Conservation (phyloP, 2,329 filamentous ascomycete species). For the Cyphellophora attinorum region DNA sequence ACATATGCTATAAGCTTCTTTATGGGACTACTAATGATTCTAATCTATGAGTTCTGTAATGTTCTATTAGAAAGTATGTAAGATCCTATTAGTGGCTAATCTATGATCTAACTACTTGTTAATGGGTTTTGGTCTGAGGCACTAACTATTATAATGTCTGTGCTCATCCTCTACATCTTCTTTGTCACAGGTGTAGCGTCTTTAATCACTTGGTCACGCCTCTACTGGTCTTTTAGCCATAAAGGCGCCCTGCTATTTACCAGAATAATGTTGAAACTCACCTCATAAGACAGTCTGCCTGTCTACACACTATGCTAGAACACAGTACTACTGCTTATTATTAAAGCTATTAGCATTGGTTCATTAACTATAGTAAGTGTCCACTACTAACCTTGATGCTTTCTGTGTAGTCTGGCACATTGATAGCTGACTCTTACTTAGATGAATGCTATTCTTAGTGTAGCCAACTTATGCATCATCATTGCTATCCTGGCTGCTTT, state of each 20-base stretch:
- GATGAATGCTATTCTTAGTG: slow-evolving; percentile 7
- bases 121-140: slow-evolving; percentile 1
- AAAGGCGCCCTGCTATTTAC: slow-evolving; percentile 3
- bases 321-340: background rate
- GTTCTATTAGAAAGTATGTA: slow-evolving; percentile 6
- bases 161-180: slow-evolving; percentile 1
- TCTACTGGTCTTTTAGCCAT: slow-evolving; percentile 8
- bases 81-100: slow-evolving; percentile 3
- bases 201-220: slow-evolving; percentile 2
- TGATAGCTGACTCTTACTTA: background rate
- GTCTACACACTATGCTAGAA: slow-evolving; percentile 3
- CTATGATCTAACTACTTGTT: slow-evolving; percentile 6
- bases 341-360: slow-evolving; percentile 3
- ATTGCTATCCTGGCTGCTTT: slow-evolving; percentile 25
- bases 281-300: background rate
- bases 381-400: background rate
- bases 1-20: slow-evolving; percentile 1
- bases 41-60: slow-evolving; percentile 7
- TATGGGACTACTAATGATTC: slow-evolving; percentile 8
- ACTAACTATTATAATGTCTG: slow-evolving; percentile 1
- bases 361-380: slow-evolving; percentile 1
- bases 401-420: background rate
- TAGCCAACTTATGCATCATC: slow-evolving; percentile 9
- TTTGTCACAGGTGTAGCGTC: slow-evolving; percentile 1
- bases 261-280: background rate